Evolutionary conservation across 345 rosid genomes (phyloP), one percentile per base, ranked within the genome.

Genomic region (Carallia pectinifolia): DNA sequence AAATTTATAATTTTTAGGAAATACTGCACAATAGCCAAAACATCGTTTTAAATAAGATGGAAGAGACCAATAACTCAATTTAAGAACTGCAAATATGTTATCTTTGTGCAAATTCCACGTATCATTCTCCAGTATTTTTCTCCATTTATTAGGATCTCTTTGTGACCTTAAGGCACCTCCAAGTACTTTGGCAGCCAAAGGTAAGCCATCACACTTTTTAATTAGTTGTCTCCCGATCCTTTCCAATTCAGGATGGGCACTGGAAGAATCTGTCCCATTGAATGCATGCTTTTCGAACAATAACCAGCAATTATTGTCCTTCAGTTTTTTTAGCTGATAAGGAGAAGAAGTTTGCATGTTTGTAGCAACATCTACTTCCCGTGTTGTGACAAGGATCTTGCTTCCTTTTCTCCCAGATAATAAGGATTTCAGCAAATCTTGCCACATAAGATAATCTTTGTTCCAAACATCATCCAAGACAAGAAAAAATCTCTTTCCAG

Each of bases 11-110:
- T 50, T 68, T 27, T 53, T 61, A 0, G 77, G 77, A 53, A 74
- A 66, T 31, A 73, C 34, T 36, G 77, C 67, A 53, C 77, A 74
- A 5, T 55, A 74, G 39, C 68, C 72, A 47, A 74, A 74, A 58
- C 77, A 74, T 2, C 6, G 65, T 37, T 74, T 68, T 1, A 74
- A 18, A 58, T 74, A 48, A 2, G 78, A 74, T 8, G 78, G 69
- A 18, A 74, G 78, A 34, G 55, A 63, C 6, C 47, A 36, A 13
- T 74, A 68, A 19, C 78, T 74, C 69, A 74, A 56, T 62, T 29
- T 40, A 13, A 74, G 56, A n/a, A 67, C 69, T 29, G 73, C 55
- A 36, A 64, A 40, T 23, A 69, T 68, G 36, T 13, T 19, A 15
- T 56, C 44, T 5, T 33, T 19, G 3, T 29, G 6, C 9, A 19